Evolutionary conservation across 2,329 filamentous ascomycete species (phyloP), one percentile per base, ranked within the genome.

Genomic region (Immersiporthe knoxdaviesiana): DNA sequence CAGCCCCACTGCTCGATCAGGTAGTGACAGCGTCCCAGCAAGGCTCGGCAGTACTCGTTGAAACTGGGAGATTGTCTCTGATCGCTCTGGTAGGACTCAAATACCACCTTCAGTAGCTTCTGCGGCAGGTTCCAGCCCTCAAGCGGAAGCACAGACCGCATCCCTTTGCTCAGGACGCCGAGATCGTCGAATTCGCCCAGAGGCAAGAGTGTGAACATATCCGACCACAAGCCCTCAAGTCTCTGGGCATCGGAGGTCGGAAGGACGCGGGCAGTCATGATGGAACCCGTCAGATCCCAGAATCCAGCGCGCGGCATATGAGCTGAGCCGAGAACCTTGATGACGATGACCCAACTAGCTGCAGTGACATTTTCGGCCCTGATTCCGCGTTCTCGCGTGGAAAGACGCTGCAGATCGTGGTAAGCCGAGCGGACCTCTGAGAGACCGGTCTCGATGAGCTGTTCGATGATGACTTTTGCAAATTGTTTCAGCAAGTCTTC

Each of bases 1-100:
- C 90, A 91, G 4, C 87, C 87, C 90, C 90, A 92, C 76, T 88
- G 85, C 68, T 85, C 81, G 61, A 90, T 85, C 12, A 91, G 82
- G 74, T 86, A 86, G 74, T 91, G 85, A 71, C 89, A 91, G 39
- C 90, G 85, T 24, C 83, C 82, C 41, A 91, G 79, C 5, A 90
- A 75, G 7, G 87, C 84, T 24, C 86, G 84, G 70, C 87, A 89
- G 73, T 91, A 91, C 70, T 87, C 85, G 72, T 90, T 91, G 81
- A 91, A 91, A 74, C 87, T 86, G 1, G 87, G 81, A 1, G 84
- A 77, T 73, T 91, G 89, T 30, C 82, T 82, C 2, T 77, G 74
- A 67, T 88, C 87, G n/a, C 78, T 77, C 70, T 82, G 81, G 74
- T 91, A 91, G 2, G 90, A 74, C 27, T 85, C 78, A 67, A 91